Percentiles rank a stretch among this genome's conserved stretches.
Evolutionary conservation across 1,284 basidiomycete species (phyloP).

Genomic region (Erythrobasidium hasegawianum): DNA sequence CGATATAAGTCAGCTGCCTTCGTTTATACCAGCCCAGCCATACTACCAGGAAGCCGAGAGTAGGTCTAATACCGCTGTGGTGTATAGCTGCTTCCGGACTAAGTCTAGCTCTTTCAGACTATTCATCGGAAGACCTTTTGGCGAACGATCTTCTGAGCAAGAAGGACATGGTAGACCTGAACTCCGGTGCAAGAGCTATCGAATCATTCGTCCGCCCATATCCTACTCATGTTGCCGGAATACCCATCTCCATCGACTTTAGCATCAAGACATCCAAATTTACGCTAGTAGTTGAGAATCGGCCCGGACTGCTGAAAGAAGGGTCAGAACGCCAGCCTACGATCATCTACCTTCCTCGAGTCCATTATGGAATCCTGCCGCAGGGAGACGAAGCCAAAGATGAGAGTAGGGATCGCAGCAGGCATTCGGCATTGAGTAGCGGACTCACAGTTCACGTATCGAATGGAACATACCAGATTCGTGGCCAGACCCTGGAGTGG

Average conservation of each 20-base stretch:
- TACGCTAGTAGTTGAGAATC: conserved; percentile 62
- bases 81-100: neutral
- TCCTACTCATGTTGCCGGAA: conserved; percentile 69
- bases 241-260: conserved; percentile 60
- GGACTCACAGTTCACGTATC: conserved; percentile 56
- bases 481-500: conserved; percentile 72
- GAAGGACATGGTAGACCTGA: conserved; percentile 33
- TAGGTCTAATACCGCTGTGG: neutral
- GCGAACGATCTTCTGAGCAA: neutral
- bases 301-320: conserved; percentile 52
- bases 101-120: conserved; percentile 3
- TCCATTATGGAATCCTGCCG: conserved; percentile 41
- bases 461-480: conserved; percentile 63
- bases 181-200: conserved; percentile 63
- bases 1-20: conserved; percentile 52
- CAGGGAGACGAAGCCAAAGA: too few relatives aligned
- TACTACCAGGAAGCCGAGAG: neutral
- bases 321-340: conserved; percentile 40
- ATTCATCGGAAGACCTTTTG: conserved; percentile 15
- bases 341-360: conserved; percentile 45
- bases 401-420: too few relatives aligned
- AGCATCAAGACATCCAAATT: conserved; percentile 68
- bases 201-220: conserved; percentile 78
- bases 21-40: neutral
- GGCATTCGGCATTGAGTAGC: too few relatives aligned